phyloP scores from a whole-genome alignment of 1,284 basidiomycete species.

The Lentinus polychrous region DNA sequence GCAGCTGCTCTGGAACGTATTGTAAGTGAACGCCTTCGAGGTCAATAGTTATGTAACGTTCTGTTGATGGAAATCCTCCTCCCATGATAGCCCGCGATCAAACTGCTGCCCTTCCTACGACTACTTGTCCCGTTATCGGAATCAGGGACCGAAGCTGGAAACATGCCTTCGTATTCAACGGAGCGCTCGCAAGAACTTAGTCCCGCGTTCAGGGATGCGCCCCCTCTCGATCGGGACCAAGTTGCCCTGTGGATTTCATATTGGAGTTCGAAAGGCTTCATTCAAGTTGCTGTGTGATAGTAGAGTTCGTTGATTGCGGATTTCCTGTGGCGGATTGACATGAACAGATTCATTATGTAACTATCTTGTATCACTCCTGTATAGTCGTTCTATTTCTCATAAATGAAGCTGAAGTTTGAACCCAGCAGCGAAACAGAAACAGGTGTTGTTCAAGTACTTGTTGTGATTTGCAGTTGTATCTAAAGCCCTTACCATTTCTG shows the following conservation, averaged over 20 bases:
- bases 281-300: background rate
- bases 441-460: too few species aligned
- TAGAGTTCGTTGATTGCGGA: too few species aligned
- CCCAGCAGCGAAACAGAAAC: too few species aligned
- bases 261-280: background rate
- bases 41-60: background rate
- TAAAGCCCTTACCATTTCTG: too few species aligned
- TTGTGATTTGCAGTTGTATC: too few species aligned
- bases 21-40: constrained; percentile 3
- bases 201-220: background rate
- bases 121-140: background rate
- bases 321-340: too few species aligned
- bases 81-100: constrained; percentile 11
- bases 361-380: too few species aligned
- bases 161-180: background rate
- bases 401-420: too few species aligned
- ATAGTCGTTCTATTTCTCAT: too few species aligned
- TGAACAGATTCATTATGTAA: too few species aligned
- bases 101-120: constrained; percentile 9
- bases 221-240: background rate
- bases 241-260: constrained; percentile 1
- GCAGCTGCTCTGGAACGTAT: constrained; percentile 4
- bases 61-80: background rate
- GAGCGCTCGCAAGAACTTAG: background rate
- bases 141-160: background rate